These are phyloP conservation scores for Pelargonium fulgidum DNA, from an alignment of 441 rosid genomes.

Conservation along the genomic window DNA sequence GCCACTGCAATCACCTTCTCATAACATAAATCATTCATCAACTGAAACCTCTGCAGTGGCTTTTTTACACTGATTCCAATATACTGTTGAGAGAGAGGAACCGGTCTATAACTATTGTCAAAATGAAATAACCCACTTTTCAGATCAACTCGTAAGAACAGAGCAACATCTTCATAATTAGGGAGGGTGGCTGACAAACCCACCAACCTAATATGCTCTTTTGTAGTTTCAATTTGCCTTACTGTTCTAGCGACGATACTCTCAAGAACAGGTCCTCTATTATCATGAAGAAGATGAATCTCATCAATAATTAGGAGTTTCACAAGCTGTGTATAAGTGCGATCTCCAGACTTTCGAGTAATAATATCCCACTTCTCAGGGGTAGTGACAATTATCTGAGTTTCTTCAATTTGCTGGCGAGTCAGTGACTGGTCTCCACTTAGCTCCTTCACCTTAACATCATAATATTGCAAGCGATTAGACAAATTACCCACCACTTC, in stretches of 20 bases:
- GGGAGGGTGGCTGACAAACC: conserved; percentile 95
- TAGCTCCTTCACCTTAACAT: conserved; percentile 68
- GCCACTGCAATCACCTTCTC: conserved; percentile 83
- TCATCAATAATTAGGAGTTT: conserved; percentile 86
- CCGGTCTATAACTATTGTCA: conserved; percentile 91
- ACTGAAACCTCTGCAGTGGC: conserved; percentile 86
- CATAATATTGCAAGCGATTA: conserved; percentile 19
- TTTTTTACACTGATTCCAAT: conserved; percentile 80
- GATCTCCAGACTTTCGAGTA: conserved; percentile 91
- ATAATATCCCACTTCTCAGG: conserved; percentile 98
- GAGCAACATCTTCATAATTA: conserved; percentile 83
- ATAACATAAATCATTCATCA: conserved; percentile 94
- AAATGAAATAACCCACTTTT: conserved; percentile 70
- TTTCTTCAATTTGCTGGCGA: conserved; percentile 90
- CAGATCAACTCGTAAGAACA: conserved; percentile 69
- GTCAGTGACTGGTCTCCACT: conserved; percentile 89
- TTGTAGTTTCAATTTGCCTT: conserved; percentile 84
- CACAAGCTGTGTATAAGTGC: conserved; percentile 88
- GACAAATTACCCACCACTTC: conserved; percentile 28
- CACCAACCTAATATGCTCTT: conserved; percentile 84
- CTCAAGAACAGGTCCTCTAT: conserved; percentile 93
- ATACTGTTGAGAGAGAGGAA: conserved; percentile 81
- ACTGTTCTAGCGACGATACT: conserved; percentile 95
- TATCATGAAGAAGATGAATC: conserved; percentile 93
- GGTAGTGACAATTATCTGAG: conserved; percentile 90